Base-by-base conservation (phyloP, 371 early-diverging fungal species). In the Nematocida ausubeli region DNA sequence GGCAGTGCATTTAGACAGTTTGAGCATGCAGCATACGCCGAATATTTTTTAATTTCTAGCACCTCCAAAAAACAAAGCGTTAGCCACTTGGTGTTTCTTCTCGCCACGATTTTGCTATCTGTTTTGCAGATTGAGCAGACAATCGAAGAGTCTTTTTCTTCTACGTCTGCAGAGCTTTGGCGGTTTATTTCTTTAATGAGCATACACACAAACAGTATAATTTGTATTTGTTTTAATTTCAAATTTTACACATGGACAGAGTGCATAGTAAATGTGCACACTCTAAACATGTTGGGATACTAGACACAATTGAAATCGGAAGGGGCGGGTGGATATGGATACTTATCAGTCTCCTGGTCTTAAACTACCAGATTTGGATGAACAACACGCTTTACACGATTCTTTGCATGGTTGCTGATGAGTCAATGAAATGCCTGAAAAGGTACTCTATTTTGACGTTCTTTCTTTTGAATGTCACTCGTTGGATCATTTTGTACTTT, bases 251-350 rank as follows among this genome's bases (percentile, higher is more conserved):
- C 49, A 75, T 75, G 78, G 54, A 75, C 28, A 16, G 65, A 63
- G 68, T 75, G 49, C 78, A 75, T 51, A 75, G 65, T 47, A 63
- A 66, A 35, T 75, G 40, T 44, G 78, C 63, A n/a, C 78, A 75
- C 64, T 26, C 14, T 32, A 47, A 66, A 30, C 40, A 55, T 14
- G 22, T 6, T 4, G 37, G 37, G 39, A 39, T 75, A 35, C 24
- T 51, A 7, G 24, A 16, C 16, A 51, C 14, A n/a, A 42, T 40
- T 22, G 34, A 64, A 12, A 19, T 75, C 7, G 78, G 78, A 32
- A n/a, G 30, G 12, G 78, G 78, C 7, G 78, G 78, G 4, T 40
- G 37, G 44, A n/a, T 34, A 2, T 64, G 78, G 55, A 54, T 75
- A 16, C 1, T 28, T 9, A 32, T 67, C 35, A 4, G n/a, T 34